A percentile compares a stretch with the other conserved stretches of the same genome.
Evolutionary conservation across 805 yeast genomes (phyloP).

Genomic region (Torulaspora maleeae): DNA sequence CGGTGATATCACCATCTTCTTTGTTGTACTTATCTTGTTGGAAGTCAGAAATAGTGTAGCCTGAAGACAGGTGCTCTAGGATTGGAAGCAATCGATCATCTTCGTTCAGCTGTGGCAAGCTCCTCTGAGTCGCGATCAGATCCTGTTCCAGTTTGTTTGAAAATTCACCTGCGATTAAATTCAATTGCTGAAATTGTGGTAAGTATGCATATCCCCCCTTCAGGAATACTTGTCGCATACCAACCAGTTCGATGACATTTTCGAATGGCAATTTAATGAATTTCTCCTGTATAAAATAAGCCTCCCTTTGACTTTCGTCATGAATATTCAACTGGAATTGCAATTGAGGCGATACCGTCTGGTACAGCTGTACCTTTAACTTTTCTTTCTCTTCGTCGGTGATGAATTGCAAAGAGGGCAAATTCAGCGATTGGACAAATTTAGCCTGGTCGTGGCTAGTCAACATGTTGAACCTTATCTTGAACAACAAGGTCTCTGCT

Average conservation of each 20-base stretch:
- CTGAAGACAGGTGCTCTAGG: constrained; percentile 68
- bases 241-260: constrained; percentile 70
- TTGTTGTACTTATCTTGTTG: constrained; percentile 30
- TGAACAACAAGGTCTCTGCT: constrained; percentile 72
- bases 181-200: constrained; percentile 74
- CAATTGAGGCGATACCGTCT: constrained; percentile 46
- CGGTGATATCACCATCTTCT: constrained; percentile 49
- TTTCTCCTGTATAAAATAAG: constrained; percentile 52
- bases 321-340: constrained; percentile 36
- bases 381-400: constrained; percentile 53
- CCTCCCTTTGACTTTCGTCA: constrained; percentile 43
- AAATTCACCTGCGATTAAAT: constrained; percentile 66
- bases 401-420: constrained; percentile 66
- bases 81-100: constrained; percentile 86
- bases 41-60: constrained; percentile 56
- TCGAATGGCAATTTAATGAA: constrained; percentile 87
- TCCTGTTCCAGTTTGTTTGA: constrained; percentile 46
- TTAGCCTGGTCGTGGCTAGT: constrained; percentile 62
- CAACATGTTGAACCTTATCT: constrained; percentile 61
- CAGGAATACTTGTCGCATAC: constrained; percentile 64
- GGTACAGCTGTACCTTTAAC: constrained; percentile 46
- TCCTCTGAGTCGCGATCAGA: constrained; percentile 64
- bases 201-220: constrained; percentile 73
- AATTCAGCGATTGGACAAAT: constrained; percentile 60
- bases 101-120: constrained; percentile 81